Evolutionary conservation across 345 rosid genomes (phyloP).

Genomic region (Acer saccharum): DNA sequence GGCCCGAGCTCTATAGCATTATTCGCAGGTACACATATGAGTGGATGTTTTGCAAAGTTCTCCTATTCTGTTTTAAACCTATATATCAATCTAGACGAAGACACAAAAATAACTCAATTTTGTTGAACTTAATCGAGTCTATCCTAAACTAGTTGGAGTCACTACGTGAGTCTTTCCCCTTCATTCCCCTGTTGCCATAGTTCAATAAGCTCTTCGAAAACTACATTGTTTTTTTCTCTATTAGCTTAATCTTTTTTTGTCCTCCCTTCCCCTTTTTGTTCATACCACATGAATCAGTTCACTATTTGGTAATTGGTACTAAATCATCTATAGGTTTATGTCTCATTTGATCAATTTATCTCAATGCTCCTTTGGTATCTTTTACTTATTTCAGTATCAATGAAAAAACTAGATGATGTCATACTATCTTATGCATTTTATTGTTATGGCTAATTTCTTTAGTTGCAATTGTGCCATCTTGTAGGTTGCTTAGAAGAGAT

Average conservation of each 20-base stretch:
- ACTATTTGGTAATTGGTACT: not conserved
- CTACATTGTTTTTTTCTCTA: not conserved
- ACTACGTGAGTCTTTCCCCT: not conserved
- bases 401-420: not conserved
- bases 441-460: slow-evolving; percentile 12
- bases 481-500: slow-evolving; percentile 92
- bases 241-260: not conserved
- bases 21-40: slow-evolving; percentile 70
- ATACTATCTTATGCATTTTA: not conserved
- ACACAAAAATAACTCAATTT: not conserved
- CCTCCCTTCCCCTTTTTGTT: not conserved
- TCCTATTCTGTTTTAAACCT: slow-evolving; percentile 6
- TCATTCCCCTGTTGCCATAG: not conserved
- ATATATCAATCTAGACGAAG: not conserved
- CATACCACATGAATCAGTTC: not conserved
- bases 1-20: slow-evolving; percentile 96
- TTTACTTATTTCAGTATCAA: not conserved
- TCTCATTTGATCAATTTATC: not conserved
- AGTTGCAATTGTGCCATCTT: slow-evolving; percentile 18
- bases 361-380: not conserved
- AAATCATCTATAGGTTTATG: not conserved
- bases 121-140: not conserved
- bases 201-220: not conserved
- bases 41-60: not conserved
- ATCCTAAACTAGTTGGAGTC: not conserved